Percentiles rank a stretch among this genome's conserved stretches.
Conservation (phyloP, 805 yeast species). For the Candida arabinofermentans region DNA sequence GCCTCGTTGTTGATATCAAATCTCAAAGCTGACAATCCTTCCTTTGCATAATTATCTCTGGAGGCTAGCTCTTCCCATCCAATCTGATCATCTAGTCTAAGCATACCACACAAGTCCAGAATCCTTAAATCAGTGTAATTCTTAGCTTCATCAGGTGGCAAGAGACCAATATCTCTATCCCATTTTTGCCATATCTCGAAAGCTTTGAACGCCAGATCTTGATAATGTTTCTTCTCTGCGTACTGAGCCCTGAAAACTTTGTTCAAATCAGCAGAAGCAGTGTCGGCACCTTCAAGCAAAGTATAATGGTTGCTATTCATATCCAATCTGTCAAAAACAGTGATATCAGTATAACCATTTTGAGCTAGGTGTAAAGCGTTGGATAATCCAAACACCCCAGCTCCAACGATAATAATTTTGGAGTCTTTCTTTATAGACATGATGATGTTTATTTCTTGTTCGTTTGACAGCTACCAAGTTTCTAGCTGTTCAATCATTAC, state of each 20-base stretch:
- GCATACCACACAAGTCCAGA: conserved; percentile 27
- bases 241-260: conserved; percentile 37
- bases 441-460: too few relatives aligned
- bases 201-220: conserved; percentile 27
- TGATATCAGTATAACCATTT: conserved; percentile 34
- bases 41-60: conserved; percentile 20
- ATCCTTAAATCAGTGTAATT: conserved; percentile 22
- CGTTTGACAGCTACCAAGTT: too few relatives aligned
- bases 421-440: conserved; percentile 12
- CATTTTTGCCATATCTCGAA: conserved; percentile 24
- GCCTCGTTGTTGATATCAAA: conserved; percentile 27
- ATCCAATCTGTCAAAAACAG: conserved; percentile 36
- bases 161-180: conserved; percentile 19
- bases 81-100: conserved; percentile 25
- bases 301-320: conserved; percentile 26
- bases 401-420: conserved; percentile 43
- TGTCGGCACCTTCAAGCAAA: conserved; percentile 36
- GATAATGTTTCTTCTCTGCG: conserved; percentile 34
- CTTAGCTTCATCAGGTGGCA: conserved; percentile 24
- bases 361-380: conserved; percentile 40
- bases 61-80: conserved; percentile 26
- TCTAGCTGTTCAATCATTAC: too few relatives aligned
- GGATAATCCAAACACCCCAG: conserved; percentile 53
- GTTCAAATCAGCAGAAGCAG: conserved; percentile 38
- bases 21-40: conserved; percentile 27